Percentiles rank a stretch among this genome's conserved stretches.
These are phyloP conservation scores for Botrytis galanthina DNA, from an alignment of 2,329 filamentous ascomycete species.

Conservation along the genomic window DNA sequence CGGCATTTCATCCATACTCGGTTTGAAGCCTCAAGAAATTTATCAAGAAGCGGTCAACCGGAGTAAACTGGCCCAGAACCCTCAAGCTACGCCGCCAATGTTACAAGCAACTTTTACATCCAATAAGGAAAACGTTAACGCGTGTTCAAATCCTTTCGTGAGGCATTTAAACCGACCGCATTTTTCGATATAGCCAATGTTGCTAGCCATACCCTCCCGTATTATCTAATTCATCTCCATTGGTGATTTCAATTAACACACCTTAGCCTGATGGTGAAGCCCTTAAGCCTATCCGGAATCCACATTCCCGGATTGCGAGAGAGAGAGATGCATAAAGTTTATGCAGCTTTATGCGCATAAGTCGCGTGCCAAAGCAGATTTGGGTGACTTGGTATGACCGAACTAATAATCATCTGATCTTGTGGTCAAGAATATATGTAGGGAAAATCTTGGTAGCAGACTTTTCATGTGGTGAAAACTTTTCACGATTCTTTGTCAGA, in stretches of 20 bases:
- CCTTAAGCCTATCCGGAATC: neutral
- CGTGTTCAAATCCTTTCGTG: neutral
- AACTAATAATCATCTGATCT: neutral
- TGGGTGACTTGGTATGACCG: neutral
- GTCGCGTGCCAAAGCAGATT: neutral
- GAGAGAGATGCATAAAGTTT: neutral
- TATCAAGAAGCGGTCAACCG: slow-evolving; percentile 1
- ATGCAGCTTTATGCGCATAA: neutral
- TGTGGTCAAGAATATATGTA: neutral
- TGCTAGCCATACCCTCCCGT: neutral
- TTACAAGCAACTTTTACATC: neutral
- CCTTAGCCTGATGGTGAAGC: neutral
- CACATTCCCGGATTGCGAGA: neutral
- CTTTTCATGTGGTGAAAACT: neutral
- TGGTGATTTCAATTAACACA: neutral
- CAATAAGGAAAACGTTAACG: neutral
- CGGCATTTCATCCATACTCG: neutral
- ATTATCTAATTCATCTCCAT: neutral
- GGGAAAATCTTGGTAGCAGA: neutral
- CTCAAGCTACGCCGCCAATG: neutral
- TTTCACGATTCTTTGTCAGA: neutral
- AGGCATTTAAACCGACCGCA: slow-evolving; percentile 1
- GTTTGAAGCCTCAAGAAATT: neutral
- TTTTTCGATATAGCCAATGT: neutral
- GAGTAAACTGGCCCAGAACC: neutral